A percentile compares a stretch with the other conserved stretches of the same genome.
These are phyloP conservation scores for Ascomycota sp. DNA, from an alignment of 2,329 filamentous ascomycete species.

Conservation along the genomic window DNA sequence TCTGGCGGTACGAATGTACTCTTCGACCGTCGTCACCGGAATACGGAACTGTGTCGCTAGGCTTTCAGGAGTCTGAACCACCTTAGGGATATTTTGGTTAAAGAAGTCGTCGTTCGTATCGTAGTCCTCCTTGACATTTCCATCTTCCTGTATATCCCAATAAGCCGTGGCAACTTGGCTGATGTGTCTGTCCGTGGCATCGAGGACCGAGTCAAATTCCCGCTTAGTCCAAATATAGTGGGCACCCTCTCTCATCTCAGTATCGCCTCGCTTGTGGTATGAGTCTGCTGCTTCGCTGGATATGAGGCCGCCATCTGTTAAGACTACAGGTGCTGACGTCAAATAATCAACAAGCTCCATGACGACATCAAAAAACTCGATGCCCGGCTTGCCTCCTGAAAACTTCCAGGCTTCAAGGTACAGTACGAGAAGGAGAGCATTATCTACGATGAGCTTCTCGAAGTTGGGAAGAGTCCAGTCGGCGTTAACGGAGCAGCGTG, in stretches of 20 bases:
- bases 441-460: conserved; percentile 91
- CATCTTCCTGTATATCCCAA: conserved; percentile 64
- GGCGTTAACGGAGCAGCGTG: conserved; percentile 65
- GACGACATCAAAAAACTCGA: conserved; percentile 55
- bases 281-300: conserved; percentile 86
- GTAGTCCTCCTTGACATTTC: conserved; percentile 62
- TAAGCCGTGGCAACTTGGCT: conserved; percentile 58
- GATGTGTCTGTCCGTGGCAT: conserved; percentile 25
- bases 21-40: conserved; percentile 42
- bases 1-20: conserved; percentile 43
- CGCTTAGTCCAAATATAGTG: conserved; percentile 87
- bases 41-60: conserved; percentile 57
- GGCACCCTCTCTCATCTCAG: conserved; percentile 69
- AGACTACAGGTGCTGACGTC: conserved; percentile 44
- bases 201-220: conserved; percentile 57
- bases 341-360: conserved; percentile 76
- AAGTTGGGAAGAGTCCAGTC: conserved; percentile 94
- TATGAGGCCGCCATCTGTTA: conserved; percentile 51
- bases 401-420: conserved; percentile 72
- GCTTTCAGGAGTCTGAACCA: conserved; percentile 42
- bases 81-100: conserved; percentile 69
- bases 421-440: conserved; percentile 60
- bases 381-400: conserved; percentile 24
- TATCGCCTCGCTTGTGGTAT: conserved; percentile 46
- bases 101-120: conserved; percentile 88